Evolutionary conservation across 805 yeast species (phyloP).

Genomic region (Millerozyma acaciae): DNA sequence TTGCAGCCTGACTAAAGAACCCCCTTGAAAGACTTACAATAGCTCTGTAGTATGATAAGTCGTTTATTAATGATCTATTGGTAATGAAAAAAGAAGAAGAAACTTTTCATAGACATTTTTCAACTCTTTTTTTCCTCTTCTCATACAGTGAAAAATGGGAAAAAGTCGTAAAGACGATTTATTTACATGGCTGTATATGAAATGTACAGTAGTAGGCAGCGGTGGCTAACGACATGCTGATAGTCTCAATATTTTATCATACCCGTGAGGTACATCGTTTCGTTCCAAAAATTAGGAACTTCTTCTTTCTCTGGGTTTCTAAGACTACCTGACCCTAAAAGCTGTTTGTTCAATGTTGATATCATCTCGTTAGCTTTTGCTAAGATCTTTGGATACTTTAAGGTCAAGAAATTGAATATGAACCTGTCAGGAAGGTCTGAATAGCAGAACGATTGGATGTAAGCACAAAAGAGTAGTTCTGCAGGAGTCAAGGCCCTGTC

Average conservation of each 20-base stretch:
- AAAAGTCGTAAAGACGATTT: no score
- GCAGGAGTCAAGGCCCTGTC: constrained; percentile 22
- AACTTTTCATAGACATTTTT: no score
- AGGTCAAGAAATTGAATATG: constrained; percentile 28
- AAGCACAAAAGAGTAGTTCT: constrained; percentile 39
- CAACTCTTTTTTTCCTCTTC: no score
- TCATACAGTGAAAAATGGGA: no score
- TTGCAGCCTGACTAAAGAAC: no score
- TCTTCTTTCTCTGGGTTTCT: constrained; percentile 25
- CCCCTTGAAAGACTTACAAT: no score
- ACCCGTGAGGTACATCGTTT: constrained; percentile 18
- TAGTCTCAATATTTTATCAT: constrained; percentile 10
- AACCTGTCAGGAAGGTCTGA: constrained; percentile 40
- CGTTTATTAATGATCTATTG: no score
- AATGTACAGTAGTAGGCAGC: no score
- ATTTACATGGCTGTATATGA: no score
- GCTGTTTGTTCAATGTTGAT: constrained; percentile 1
- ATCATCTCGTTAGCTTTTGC: constrained; percentile 6
- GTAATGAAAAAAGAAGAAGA: no score
- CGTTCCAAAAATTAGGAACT: constrained; percentile 35
- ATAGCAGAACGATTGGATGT: constrained; percentile 28
- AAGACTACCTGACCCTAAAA: background rate
- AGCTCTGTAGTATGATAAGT: no score
- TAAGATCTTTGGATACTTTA: constrained; percentile 28
- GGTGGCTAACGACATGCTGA: no score